Conservation (phyloP, 179 eudicot genomes). For the Sideroxylon spinosum region DNA sequence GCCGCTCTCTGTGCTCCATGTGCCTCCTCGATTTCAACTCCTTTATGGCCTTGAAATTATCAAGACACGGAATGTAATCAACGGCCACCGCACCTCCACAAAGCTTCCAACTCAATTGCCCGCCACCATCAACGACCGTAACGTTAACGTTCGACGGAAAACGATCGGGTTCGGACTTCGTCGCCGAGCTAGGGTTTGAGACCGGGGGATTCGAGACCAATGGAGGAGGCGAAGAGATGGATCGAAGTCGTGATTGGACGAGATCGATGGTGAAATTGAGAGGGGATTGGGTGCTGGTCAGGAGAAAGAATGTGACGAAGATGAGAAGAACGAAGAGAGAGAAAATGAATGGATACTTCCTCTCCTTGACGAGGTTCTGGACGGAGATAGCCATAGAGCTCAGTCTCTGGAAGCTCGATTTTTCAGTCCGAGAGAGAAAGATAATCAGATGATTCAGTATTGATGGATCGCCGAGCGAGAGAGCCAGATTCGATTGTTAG, state of each 20-base stretch:
- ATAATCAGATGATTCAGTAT: not conserved
- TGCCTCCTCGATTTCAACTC: conserved; percentile 55
- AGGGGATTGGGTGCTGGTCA: conserved; percentile 41
- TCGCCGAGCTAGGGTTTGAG: not conserved
- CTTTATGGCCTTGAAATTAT: conserved; percentile 66
- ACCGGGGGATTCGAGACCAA: conserved; percentile 18
- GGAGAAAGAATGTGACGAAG: conserved; percentile 41
- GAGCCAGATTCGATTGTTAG: not conserved
- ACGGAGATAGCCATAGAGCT: conserved; percentile 35
- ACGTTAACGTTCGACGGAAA: not conserved
- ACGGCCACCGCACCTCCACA: conserved; percentile 46
- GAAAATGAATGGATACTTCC: conserved; percentile 58
- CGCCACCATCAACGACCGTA: conserved; percentile 22
- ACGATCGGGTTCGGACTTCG: not conserved
- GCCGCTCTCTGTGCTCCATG: conserved; percentile 90
- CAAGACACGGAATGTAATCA: conserved; percentile 92
- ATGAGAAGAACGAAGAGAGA: conserved; percentile 46
- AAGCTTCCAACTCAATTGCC: conserved; percentile 45
- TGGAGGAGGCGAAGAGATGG: conserved; percentile 16
- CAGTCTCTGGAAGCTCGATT: not conserved
- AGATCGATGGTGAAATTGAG: conserved; percentile 24
- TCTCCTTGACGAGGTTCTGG: conserved; percentile 35
- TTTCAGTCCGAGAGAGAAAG: not conserved
- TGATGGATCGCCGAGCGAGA: not conserved
- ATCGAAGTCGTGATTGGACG: not conserved